phyloP scores from a whole-genome alignment of 345 rosid genomes.

The Boechera retrofracta region DNA sequence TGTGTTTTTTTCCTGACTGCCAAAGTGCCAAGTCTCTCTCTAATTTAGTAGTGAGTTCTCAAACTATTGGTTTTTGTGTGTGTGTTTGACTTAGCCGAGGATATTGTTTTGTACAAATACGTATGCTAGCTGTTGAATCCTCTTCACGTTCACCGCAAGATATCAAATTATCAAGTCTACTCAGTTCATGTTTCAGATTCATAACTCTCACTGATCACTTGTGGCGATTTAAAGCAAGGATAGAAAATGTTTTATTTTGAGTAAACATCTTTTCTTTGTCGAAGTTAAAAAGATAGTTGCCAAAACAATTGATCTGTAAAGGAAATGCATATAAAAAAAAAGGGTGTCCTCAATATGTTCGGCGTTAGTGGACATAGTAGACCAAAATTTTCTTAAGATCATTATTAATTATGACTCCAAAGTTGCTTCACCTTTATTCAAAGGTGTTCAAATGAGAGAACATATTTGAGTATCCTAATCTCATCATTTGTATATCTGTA shows the following conservation, averaged over 20 bases:
- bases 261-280: neutral
- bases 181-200: no score
- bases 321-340: conserved; percentile 3
- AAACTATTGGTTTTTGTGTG: no score
- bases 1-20: no score
- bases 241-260: neutral
- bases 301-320: conserved; percentile 24
- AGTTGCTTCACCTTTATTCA: conserved; percentile 19
- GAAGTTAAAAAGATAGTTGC: neutral
- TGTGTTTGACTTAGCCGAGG: no score
- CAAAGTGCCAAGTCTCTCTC: no score
- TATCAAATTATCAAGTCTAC: no score
- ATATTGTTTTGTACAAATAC: no score
- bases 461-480: conserved; percentile 12
- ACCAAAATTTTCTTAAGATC: conserved; percentile 8
- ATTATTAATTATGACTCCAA: conserved; percentile 37
- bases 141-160: no score
- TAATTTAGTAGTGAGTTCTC: no score
- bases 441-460: conserved; percentile 11
- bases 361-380: conserved; percentile 42
- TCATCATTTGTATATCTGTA: conserved; percentile 32
- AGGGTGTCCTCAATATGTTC: conserved; percentile 24
- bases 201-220: no score
- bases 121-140: no score
- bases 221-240: neutral